These are phyloP conservation scores for Fusarium chuoi DNA, from an alignment of 2,329 filamentous ascomycete species.

Conservation along the genomic window DNA sequence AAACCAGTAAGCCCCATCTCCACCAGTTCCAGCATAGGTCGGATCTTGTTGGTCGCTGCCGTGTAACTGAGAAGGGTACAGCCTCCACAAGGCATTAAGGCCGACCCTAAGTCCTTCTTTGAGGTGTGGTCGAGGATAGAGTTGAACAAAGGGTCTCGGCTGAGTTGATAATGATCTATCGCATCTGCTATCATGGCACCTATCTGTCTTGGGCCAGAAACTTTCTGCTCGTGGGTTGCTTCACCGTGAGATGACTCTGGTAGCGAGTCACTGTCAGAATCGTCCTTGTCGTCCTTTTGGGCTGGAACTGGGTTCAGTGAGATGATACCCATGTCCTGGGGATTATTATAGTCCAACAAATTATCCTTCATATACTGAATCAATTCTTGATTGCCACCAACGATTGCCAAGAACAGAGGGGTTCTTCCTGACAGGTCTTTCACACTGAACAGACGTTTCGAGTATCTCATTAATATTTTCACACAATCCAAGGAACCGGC, in stretches of 20 bases:
- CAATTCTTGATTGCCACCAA: conserved; percentile 14
- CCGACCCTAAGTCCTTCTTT: conserved; percentile 21
- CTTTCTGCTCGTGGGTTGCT: neutral
- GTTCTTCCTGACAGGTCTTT: conserved; percentile 30
- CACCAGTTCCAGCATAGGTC: conserved; percentile 34
- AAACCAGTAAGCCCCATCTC: conserved; percentile 34
- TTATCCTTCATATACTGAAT: conserved; percentile 28
- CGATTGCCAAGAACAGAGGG: conserved; percentile 32
- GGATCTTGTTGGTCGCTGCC: neutral
- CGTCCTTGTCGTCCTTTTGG: neutral
- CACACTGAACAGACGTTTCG: conserved; percentile 19
- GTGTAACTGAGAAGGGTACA: conserved; percentile 42
- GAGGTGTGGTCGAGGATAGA: conserved; percentile 29
- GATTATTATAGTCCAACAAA: conserved; percentile 5
- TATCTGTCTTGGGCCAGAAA: conserved; percentile 6
- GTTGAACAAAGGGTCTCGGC: conserved; percentile 4
- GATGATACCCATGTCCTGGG: conserved; percentile 12
- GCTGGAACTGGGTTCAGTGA: neutral
- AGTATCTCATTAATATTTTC: conserved; percentile 14
- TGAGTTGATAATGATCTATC: conserved; percentile 13
- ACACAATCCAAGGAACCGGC: conserved; percentile 33
- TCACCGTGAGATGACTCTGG: neutral
- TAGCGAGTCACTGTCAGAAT: neutral
- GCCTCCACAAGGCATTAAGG: conserved; percentile 36
- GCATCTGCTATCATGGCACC: conserved; percentile 29